A percentile compares a stretch with the other conserved stretches of the same genome.
Evolutionary conservation across 2,329 filamentous ascomycete species (phyloP).

Genomic region (Paracamarosporium sp.): DNA sequence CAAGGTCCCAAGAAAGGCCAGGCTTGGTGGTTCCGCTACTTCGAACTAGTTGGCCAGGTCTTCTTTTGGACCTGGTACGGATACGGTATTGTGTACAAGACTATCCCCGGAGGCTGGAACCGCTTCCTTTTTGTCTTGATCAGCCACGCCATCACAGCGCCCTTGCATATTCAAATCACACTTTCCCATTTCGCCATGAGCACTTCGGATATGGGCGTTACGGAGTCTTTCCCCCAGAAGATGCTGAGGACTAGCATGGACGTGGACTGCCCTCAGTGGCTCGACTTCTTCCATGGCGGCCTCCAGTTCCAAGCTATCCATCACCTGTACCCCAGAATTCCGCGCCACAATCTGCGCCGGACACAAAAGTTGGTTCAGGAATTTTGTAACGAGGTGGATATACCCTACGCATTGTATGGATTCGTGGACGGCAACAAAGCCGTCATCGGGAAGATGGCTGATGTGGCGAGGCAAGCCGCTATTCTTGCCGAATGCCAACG

Average conservation of each 20-base stretch:
- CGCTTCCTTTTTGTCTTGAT: slow-evolving; percentile 69
- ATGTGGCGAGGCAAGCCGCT: slow-evolving; percentile 67
- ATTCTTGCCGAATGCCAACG: slow-evolving; percentile 64
- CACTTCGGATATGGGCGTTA: slow-evolving; percentile 67
- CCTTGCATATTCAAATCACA: slow-evolving; percentile 75
- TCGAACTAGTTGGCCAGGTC: slow-evolving; percentile 67
- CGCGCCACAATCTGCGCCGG: slow-evolving; percentile 70
- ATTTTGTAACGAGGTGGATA: slow-evolving; percentile 69
- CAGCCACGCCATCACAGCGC: slow-evolving; percentile 70
- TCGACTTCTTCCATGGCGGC: slow-evolving; percentile 75
- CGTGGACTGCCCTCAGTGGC: slow-evolving; percentile 73
- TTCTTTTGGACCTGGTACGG: slow-evolving; percentile 74
- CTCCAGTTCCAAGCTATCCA: slow-evolving; percentile 77
- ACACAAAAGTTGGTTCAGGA: slow-evolving; percentile 66
- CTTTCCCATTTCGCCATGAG: slow-evolving; percentile 77
- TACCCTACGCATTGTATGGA: slow-evolving; percentile 67
- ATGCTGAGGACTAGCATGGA: slow-evolving; percentile 78
- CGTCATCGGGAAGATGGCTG: slow-evolving; percentile 60
- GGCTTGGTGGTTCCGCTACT: slow-evolving; percentile 72
- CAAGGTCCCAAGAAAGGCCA: slow-evolving; percentile 64
- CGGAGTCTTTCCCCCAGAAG: slow-evolving; percentile 72
- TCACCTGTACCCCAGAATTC: slow-evolving; percentile 72
- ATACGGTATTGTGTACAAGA: slow-evolving; percentile 67
- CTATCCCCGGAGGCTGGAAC: slow-evolving; percentile 63
- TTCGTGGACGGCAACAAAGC: slow-evolving; percentile 70